A percentile compares a stretch with the other conserved stretches of the same genome.
phyloP scores from a whole-genome alignment of 2,329 filamentous ascomycete genomes.

The Myriosclerotinia scirpicola region DNA sequence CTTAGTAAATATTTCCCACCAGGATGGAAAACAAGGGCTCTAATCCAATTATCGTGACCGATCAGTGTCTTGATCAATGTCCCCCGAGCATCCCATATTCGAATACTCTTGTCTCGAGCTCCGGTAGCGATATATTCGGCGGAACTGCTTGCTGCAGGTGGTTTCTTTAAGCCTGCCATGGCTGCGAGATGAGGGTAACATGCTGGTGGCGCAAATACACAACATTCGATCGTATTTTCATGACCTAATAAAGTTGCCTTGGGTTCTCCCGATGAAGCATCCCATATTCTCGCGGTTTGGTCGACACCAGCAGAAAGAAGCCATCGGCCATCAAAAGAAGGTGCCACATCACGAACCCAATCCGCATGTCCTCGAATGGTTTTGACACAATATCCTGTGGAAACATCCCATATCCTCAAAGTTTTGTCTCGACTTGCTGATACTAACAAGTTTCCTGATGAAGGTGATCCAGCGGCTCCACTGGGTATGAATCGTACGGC shows the following conservation, averaged over 20 bases:
- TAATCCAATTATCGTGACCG: constrained; percentile 94
- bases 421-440: constrained; percentile 84
- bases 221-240: constrained; percentile 84
- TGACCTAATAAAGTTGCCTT: constrained; percentile 83
- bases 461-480: constrained; percentile 72
- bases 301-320: constrained; percentile 83
- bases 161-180: constrained; percentile 79
- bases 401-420: constrained; percentile 87
- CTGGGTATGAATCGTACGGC: constrained; percentile 86
- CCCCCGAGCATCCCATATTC: constrained; percentile 83
- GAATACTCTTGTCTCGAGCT: constrained; percentile 85
- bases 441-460: constrained; percentile 82
- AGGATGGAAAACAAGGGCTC: constrained; percentile 83
- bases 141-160: constrained; percentile 69
- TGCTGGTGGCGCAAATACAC: constrained; percentile 77
- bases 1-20: constrained; percentile 87
- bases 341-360: constrained; percentile 88
- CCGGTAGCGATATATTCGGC: constrained; percentile 91
- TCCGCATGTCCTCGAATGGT: constrained; percentile 83
- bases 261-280: constrained; percentile 69
- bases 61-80: constrained; percentile 79
- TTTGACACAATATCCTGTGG: constrained; percentile 87
- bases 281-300: constrained; percentile 80
- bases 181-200: constrained; percentile 75
- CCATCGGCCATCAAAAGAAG: constrained; percentile 79